Conservation (phyloP, 768 basidiomycete species). For the Amanita rubescens region DNA sequence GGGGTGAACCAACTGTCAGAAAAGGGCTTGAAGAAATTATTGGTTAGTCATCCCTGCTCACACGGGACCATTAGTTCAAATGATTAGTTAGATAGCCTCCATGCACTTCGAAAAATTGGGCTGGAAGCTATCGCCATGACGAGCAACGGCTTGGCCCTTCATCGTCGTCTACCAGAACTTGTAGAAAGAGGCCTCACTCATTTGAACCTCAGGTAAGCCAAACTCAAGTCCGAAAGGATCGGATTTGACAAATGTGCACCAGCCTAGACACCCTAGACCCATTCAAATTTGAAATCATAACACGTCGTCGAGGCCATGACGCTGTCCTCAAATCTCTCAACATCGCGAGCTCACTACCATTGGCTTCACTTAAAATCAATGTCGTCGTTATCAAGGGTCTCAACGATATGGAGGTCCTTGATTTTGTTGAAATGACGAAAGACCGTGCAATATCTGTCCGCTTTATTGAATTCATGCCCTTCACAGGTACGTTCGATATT, state of each 20-base stretch:
- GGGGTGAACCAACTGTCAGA: slow-evolving; percentile 82
- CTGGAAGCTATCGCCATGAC: slow-evolving; percentile 80
- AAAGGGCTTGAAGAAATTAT: slow-evolving; percentile 68
- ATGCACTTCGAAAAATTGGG: slow-evolving; percentile 50
- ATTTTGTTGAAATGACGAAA: slow-evolving; percentile 74
- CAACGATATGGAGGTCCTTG: slow-evolving; percentile 73
- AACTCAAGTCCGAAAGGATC: not conserved
- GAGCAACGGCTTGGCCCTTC: slow-evolving; percentile 72
- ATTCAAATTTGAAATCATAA: slow-evolving; percentile 84
- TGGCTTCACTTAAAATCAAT: slow-evolving; percentile 71
- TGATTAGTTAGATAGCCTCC: slow-evolving; percentile 43
- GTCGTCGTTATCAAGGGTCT: slow-evolving; percentile 76
- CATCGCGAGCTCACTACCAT: slow-evolving; percentile 45
- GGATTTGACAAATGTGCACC: slow-evolving; percentile 1
- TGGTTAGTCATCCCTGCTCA: slow-evolving; percentile 27
- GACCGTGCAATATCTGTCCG: slow-evolving; percentile 59
- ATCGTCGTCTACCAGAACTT: slow-evolving; percentile 62
- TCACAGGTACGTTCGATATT: slow-evolving; percentile 48
- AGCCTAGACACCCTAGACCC: slow-evolving; percentile 84
- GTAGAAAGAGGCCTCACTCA: slow-evolving; percentile 71
- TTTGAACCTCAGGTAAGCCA: slow-evolving; percentile 49
- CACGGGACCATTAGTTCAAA: not conserved
- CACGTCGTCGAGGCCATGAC: slow-evolving; percentile 68
- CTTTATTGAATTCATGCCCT: slow-evolving; percentile 95
- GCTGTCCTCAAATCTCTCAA: slow-evolving; percentile 66